A percentile compares a stretch with the other conserved stretches of the same genome.
Conservation (phyloP, 352 stramenopile species). For the Aphanomyces astaci region DNA sequence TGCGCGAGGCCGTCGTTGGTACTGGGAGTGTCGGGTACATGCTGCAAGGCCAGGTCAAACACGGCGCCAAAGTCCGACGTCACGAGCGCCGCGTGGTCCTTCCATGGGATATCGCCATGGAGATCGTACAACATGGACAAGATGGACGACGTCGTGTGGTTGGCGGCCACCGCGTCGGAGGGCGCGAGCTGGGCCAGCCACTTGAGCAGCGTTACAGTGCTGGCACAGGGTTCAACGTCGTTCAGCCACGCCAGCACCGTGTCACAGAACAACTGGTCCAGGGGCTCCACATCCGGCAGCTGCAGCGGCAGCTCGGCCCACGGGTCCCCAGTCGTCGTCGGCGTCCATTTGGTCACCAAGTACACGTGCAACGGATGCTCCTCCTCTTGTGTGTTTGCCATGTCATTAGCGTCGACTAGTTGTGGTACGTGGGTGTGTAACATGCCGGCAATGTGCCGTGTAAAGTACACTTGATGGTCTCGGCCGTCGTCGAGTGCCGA, state of each 20-base stretch:
- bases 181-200: not conserved
- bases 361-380: constrained; percentile 3
- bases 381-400: not conserved
- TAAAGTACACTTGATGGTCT: not conserved
- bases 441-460: not conserved
- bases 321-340: not conserved
- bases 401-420: not conserved
- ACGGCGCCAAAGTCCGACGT: not conserved
- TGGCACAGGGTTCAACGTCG: not conserved
- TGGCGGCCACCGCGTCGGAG: not conserved
- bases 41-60: not conserved
- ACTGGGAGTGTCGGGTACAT: not conserved
- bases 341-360: not conserved
- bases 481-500: not conserved
- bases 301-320: not conserved
- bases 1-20: not conserved
- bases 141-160: not conserved
- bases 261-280: not conserved
- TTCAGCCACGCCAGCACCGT: not conserved
- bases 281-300: not conserved
- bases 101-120: not conserved
- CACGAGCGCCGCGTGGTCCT: not conserved
- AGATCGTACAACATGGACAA: not conserved
- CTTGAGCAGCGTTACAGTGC: not conserved
- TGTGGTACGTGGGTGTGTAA: not conserved